Evolutionary conservation across 495 filamentous ascomycete genomes (phyloP).

Genomic region (Podospora anserina): DNA sequence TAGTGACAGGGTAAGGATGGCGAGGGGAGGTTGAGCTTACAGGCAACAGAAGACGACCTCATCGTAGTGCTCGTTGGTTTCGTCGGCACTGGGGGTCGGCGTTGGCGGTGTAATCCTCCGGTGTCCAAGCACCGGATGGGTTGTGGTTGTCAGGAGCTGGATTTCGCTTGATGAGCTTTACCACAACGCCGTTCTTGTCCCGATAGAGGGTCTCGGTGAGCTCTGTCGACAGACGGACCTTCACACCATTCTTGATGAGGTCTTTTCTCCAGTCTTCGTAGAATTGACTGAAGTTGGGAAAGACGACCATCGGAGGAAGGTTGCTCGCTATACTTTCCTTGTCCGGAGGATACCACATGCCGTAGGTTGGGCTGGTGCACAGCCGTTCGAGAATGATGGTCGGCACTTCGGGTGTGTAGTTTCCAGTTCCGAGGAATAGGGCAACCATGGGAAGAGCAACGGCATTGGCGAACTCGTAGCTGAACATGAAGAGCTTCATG

Average conservation of each 20-base stretch:
- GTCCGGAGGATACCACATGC: constrained; percentile 73
- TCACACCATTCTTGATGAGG: constrained; percentile 59
- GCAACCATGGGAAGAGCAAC: constrained; percentile 72
- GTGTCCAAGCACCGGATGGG: constrained; percentile 34
- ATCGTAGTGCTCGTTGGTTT: constrained; percentile 54
- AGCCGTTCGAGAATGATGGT: constrained; percentile 72
- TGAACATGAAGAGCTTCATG: constrained; percentile 68
- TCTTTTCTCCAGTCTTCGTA: constrained; percentile 66
- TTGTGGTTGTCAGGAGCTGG: constrained; percentile 33
- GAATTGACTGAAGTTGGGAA: constrained; percentile 69
- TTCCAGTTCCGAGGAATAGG: constrained; percentile 75
- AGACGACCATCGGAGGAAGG: constrained; percentile 75
- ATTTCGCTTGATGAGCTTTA: constrained; percentile 37
- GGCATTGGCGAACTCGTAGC: constrained; percentile 67
- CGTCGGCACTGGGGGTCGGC: constrained; percentile 28
- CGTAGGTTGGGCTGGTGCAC: constrained; percentile 69
- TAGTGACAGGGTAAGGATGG: neutral
- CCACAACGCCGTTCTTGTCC: constrained; percentile 54
- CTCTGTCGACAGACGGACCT: constrained; percentile 61
- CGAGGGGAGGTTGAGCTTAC: neutral
- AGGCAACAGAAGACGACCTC: constrained; percentile 73
- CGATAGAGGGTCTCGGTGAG: constrained; percentile 57
- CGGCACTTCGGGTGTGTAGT: constrained; percentile 74
- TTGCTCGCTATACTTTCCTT: constrained; percentile 59
- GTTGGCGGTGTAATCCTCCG: constrained; percentile 19